A percentile compares a stretch with the other conserved stretches of the same genome.
These are phyloP conservation scores for Aureobasidium sp. DNA, from an alignment of 2,329 filamentous ascomycete species.

Conservation along the genomic window DNA sequence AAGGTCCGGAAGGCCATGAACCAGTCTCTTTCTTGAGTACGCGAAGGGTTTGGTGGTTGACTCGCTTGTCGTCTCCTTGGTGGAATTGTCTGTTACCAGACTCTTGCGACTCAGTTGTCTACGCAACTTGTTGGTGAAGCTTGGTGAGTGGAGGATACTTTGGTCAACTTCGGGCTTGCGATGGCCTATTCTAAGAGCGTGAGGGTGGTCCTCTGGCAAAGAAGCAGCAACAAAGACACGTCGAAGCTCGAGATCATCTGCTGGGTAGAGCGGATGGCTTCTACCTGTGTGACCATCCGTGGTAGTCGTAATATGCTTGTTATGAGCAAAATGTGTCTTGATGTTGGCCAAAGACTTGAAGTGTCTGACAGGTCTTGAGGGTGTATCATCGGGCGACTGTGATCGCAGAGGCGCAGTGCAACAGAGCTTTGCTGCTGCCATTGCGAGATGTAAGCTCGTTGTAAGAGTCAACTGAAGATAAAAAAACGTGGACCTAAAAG, in stretches of 20 bases:
- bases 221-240: slow-evolving; percentile 22
- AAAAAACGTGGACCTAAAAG: background rate
- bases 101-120: slow-evolving; percentile 17
- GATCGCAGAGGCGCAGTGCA: slow-evolving; percentile 6
- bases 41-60: background rate
- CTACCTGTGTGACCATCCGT: background rate
- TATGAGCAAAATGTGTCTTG: slow-evolving; percentile 1
- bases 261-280: background rate
- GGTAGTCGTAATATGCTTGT: background rate
- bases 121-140: slow-evolving; percentile 19
- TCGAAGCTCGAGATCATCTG: slow-evolving; percentile 15
- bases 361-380: slow-evolving; percentile 7
- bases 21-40: background rate
- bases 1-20: background rate
- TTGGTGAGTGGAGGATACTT: slow-evolving; percentile 21
- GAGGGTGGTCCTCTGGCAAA: slow-evolving; percentile 25
- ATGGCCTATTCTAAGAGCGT: slow-evolving; percentile 19
- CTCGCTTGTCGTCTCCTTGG: background rate
- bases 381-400: slow-evolving; percentile 7
- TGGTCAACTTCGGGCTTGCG: slow-evolving; percentile 14
- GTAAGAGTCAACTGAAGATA: background rate
- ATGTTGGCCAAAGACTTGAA: slow-evolving; percentile 9
- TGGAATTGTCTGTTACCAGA: background rate
- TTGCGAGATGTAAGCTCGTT: background rate
- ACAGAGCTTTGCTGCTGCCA: slow-evolving; percentile 13